Percentiles rank a stretch among this genome's conserved stretches.
These are phyloP conservation scores for Erodium moschatum DNA, from an alignment of 441 rosid species.

Conservation along the genomic window DNA sequence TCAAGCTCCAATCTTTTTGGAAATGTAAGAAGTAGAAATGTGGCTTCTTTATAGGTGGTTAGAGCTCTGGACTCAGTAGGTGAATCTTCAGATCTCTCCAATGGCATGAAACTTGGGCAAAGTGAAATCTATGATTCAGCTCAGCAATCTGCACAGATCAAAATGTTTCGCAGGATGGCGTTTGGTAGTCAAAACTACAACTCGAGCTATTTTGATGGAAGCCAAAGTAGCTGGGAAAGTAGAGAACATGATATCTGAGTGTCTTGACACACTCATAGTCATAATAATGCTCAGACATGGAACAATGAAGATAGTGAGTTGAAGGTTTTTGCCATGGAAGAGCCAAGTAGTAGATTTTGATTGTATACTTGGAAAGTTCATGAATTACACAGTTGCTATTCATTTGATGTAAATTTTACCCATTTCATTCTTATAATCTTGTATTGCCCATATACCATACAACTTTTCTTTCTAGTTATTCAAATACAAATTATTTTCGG, in stretches of 20 bases:
- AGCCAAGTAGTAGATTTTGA: neutral
- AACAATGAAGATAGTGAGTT: neutral
- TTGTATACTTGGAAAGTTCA: neutral
- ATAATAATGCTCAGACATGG: neutral
- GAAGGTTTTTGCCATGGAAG: neutral
- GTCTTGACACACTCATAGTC: neutral
- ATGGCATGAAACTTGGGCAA: slow-evolving; percentile 84
- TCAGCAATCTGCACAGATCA: slow-evolving; percentile 77
- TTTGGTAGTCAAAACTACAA: slow-evolving; percentile 80
- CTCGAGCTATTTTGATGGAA: slow-evolving; percentile 46
- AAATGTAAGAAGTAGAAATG: neutral
- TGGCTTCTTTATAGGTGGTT: slow-evolving; percentile 39
- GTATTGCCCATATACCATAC: neutral
- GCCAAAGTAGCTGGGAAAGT: slow-evolving; percentile 73
- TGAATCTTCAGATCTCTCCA: slow-evolving; percentile 61
- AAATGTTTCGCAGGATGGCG: slow-evolving; percentile 85
- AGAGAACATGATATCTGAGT: slow-evolving; percentile 24
- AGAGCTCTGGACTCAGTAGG: slow-evolving; percentile 71
- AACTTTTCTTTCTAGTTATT: neutral
- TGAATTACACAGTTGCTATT: neutral
- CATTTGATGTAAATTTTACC: neutral
- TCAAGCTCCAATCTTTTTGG: neutral
- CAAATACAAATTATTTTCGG: neutral
- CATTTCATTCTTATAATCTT: slow-evolving; percentile 1
- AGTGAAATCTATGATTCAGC: slow-evolving; percentile 62